These are phyloP conservation scores for Ustilago curta DNA, from an alignment of 1,284 basidiomycete species.

Conservation along the genomic window DNA sequence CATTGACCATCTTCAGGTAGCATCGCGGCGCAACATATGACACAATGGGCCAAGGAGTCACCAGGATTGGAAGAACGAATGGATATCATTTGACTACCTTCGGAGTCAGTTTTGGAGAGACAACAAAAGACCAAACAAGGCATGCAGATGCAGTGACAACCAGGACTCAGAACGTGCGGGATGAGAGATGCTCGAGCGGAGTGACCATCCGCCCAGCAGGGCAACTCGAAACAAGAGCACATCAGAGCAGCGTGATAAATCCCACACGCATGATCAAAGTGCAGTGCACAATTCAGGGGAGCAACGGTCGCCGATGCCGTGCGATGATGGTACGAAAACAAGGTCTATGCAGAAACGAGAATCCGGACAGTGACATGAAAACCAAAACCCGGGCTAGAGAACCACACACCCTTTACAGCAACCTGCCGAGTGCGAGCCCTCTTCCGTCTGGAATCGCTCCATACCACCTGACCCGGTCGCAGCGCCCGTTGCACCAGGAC, in stretches of 20 bases:
- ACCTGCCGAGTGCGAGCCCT: conserved; percentile 49
- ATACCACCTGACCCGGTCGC: conserved; percentile 51
- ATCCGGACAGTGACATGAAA: not conserved
- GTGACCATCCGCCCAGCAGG: not conserved
- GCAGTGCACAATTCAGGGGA: not conserved
- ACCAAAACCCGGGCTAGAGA: conserved; percentile 25
- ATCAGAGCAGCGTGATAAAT: not conserved
- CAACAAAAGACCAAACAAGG: not conserved
- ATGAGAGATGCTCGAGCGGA: not conserved
- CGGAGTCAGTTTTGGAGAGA: conserved; percentile 3
- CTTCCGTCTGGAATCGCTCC: conserved; percentile 56
- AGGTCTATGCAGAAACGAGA: conserved; percentile 26
- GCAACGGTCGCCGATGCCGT: not conserved
- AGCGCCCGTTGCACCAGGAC: conserved; percentile 63
- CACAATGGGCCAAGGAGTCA: not conserved
- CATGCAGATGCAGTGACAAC: not conserved
- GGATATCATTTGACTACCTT: conserved; percentile 8
- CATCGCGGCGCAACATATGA: too few relatives aligned
- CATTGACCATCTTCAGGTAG: too few relatives aligned
- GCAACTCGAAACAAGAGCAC: not conserved
- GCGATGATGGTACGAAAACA: conserved; percentile 2
- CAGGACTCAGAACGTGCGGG: not conserved
- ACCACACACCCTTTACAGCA: conserved; percentile 62
- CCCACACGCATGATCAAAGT: not conserved
- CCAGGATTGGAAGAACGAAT: not conserved